A percentile compares a stretch with the other conserved stretches of the same genome.
phyloP scores from a whole-genome alignment of 2,329 filamentous ascomycete genomes.

The Calonectria leucothoes region DNA sequence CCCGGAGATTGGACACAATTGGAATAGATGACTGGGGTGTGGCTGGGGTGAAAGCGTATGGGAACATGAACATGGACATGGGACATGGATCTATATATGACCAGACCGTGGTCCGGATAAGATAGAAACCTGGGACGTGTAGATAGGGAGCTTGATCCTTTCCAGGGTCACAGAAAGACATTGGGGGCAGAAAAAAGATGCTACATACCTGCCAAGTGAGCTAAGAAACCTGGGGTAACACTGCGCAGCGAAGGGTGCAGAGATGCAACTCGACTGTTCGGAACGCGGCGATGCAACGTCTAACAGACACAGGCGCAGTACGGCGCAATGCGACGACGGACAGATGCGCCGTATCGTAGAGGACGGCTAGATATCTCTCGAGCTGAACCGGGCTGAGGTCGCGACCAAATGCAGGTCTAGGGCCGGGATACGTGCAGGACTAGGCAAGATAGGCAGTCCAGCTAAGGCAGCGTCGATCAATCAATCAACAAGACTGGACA shows the following conservation, averaged over 20 bases:
- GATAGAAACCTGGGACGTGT: slow-evolving; percentile 6
- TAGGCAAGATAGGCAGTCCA: slow-evolving; percentile 22
- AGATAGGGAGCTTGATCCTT: background rate
- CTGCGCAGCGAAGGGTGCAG: background rate
- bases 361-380: slow-evolving; percentile 21
- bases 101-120: slow-evolving; percentile 10
- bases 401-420: background rate
- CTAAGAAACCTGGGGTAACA: slow-evolving; percentile 12
- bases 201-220: slow-evolving; percentile 4
- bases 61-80: slow-evolving; percentile 9
- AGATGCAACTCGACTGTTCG: slow-evolving; percentile 27
- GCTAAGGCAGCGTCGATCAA: slow-evolving; percentile 11
- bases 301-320: slow-evolving; percentile 27
- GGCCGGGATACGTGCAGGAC: background rate
- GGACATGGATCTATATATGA: slow-evolving; percentile 18
- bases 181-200: background rate
- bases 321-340: slow-evolving; percentile 37
- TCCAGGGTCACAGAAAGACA: background rate
- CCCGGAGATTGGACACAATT: slow-evolving; percentile 30
- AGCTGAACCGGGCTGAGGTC: background rate
- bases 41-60: slow-evolving; percentile 28
- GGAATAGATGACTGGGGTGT: slow-evolving; percentile 29
- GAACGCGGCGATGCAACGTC: slow-evolving; percentile 31
- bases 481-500: background rate
- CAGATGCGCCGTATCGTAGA: slow-evolving; percentile 35